Evolutionary conservation across 768 basidiomycete genomes (phyloP).

Genomic region (Sporobolomyces phaffii): DNA sequence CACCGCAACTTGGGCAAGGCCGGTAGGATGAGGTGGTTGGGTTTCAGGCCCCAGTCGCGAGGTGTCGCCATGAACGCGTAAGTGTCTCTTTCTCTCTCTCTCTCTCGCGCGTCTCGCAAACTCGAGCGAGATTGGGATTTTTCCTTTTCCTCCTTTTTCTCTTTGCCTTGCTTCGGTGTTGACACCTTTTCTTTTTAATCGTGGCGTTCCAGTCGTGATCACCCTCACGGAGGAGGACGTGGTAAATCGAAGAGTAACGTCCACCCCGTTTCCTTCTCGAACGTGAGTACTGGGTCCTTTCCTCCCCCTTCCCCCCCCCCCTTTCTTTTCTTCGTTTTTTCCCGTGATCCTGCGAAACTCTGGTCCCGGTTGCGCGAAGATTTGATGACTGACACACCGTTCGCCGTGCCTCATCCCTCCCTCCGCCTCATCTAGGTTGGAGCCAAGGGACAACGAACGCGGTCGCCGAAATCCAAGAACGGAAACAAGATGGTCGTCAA

Average conservation of each 20-base stretch:
- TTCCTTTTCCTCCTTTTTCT: no score
- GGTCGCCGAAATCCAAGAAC: conserved; percentile 58
- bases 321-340: neutral
- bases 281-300: neutral
- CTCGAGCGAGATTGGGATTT: no score
- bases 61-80: conserved; percentile 35
- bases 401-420: neutral
- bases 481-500: conserved; percentile 74
- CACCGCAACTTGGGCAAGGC: conserved; percentile 81
- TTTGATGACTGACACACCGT: no score
- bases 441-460: conserved; percentile 86
- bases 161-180: neutral
- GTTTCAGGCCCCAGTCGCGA: conserved; percentile 53
- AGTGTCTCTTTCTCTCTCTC: conserved; percentile 1
- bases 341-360: no score
- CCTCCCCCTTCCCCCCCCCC: neutral
- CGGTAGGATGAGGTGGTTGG: conserved; percentile 79
- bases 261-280: conserved; percentile 48
- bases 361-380: no score
- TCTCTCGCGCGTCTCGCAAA: no score
- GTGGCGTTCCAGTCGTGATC: conserved; percentile 37
- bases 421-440: conserved; percentile 7
- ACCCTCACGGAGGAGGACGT: conserved; percentile 92
- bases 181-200: neutral
- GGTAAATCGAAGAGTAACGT: conserved; percentile 96